Evolutionary conservation across 495 filamentous ascomycete species (phyloP).

Genomic region (Glarea lozoyensis): DNA sequence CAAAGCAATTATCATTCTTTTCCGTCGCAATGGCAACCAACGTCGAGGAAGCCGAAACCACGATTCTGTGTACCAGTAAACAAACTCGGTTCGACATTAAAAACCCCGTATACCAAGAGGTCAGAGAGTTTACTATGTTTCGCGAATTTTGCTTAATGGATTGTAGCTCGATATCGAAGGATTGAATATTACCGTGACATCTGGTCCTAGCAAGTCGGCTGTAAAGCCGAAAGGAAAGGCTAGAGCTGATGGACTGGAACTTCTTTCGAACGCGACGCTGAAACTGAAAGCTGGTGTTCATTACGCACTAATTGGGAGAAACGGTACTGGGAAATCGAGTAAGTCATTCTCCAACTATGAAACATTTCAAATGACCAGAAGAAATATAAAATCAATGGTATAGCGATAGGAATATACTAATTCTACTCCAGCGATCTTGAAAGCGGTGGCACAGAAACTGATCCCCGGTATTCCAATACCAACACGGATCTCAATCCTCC

Average conservation of each 20-base stretch:
- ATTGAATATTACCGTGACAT: conserved; percentile 51
- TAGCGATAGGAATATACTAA: too few relatives aligned
- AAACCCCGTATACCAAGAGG: conserved; percentile 43
- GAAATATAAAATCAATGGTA: too few relatives aligned
- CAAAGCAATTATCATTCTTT: too few relatives aligned
- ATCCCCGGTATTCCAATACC: conserved; percentile 69
- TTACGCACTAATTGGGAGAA: conserved; percentile 68
- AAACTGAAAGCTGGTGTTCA: conserved; percentile 59
- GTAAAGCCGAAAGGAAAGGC: conserved; percentile 42
- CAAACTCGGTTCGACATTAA: conserved; percentile 51
- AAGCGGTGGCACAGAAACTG: conserved; percentile 66
- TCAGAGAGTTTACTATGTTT: conserved; percentile 8
- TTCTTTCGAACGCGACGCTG: conserved; percentile 58
- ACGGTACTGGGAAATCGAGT: conserved; percentile 79
- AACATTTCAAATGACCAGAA: background rate
- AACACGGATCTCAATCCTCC: conserved; percentile 59
- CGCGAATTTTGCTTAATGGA: background rate
- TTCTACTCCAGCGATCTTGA: conserved; percentile 47
- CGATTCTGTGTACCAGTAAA: conserved; percentile 44
- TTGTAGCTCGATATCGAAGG: conserved; percentile 58
- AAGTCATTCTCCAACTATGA: conserved; percentile 18
- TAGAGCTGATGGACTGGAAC: conserved; percentile 50
- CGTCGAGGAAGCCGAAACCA: conserved; percentile 33
- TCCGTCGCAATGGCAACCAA: conserved; percentile 13
- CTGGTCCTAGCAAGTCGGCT: conserved; percentile 25